Evolutionary conservation across 1,284 basidiomycete genomes (phyloP).

Genomic region (Crepidotus sp.): DNA sequence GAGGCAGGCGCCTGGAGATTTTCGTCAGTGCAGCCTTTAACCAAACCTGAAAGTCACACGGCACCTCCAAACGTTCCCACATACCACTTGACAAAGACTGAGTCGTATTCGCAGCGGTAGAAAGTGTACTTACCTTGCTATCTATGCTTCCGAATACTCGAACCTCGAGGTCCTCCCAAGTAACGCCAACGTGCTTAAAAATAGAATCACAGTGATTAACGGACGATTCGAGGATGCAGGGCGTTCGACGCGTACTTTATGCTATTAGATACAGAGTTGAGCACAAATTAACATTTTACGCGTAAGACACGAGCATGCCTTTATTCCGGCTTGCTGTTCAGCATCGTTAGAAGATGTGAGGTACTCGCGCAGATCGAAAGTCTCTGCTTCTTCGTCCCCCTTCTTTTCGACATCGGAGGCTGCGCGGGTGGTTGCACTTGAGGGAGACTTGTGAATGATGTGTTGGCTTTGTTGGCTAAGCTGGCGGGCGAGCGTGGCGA

Average conservation of each 20-base stretch:
- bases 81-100: conserved; percentile 40
- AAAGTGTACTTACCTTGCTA: conserved; percentile 37
- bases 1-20: conserved; percentile 45
- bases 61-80: conserved; percentile 55
- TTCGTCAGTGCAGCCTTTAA: background rate
- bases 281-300: background rate
- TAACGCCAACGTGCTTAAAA: conserved; percentile 61
- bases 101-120: background rate
- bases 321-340: conserved; percentile 63
- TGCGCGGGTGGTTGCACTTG: conserved; percentile 14
- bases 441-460: background rate
- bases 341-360: conserved; percentile 61
- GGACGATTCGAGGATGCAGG: background rate
- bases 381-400: conserved; percentile 26
- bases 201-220: background rate
- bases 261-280: conserved; percentile 21
- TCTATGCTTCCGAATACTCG: conserved; percentile 56
- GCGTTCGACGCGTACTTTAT: conserved; percentile 41
- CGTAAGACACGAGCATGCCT: conserved; percentile 20
- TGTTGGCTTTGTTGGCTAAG: conserved; percentile 24
- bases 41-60: conserved; percentile 16
- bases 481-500: conserved; percentile 41
- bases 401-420: conserved; percentile 45
- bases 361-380: conserved; percentile 71
- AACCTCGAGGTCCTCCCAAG: conserved; percentile 70